These are phyloP conservation scores for Aspergillus nanangensis DNA, from an alignment of 495 filamentous ascomycete species.

Conservation along the genomic window DNA sequence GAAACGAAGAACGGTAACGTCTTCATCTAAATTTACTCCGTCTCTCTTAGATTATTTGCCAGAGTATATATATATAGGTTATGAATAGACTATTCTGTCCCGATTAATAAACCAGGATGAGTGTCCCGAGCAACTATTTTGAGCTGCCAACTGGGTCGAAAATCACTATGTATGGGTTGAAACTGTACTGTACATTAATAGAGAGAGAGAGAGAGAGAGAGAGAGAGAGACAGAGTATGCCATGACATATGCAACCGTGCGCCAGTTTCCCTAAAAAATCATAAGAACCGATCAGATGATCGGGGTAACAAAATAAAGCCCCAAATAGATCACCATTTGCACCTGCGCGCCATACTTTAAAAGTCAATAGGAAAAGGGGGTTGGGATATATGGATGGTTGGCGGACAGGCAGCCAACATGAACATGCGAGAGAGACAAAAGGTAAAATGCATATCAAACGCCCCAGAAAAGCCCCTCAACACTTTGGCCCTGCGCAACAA, in stretches of 20 bases:
- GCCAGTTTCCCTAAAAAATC: slow-evolving; percentile 2
- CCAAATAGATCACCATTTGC: slow-evolving; percentile 3
- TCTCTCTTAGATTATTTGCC: too few species aligned
- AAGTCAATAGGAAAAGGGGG: background rate
- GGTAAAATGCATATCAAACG: slow-evolving; percentile 22
- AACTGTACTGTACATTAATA: background rate
- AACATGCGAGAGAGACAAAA: background rate
- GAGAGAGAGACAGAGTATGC: slow-evolving; percentile 12
- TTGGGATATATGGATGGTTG: background rate
- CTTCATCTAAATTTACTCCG: too few species aligned
- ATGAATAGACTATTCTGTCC: too few species aligned
- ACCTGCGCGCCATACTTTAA: slow-evolving; percentile 1
- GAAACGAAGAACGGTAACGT: background rate
- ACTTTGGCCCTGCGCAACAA: slow-evolving; percentile 39
- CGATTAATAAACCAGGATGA: too few species aligned
- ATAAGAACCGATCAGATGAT: background rate
- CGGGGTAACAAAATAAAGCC: background rate
- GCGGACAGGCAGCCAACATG: background rate
- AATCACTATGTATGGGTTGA: background rate
- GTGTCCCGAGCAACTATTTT: too few species aligned
- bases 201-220: background rate
- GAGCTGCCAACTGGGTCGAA: background rate
- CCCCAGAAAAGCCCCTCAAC: slow-evolving; percentile 45
- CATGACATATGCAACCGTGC: slow-evolving; percentile 16
- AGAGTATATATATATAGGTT: too few species aligned